Base-by-base conservation (phyloP, 345 rosid genomes). In the Salix exigua region DNA sequence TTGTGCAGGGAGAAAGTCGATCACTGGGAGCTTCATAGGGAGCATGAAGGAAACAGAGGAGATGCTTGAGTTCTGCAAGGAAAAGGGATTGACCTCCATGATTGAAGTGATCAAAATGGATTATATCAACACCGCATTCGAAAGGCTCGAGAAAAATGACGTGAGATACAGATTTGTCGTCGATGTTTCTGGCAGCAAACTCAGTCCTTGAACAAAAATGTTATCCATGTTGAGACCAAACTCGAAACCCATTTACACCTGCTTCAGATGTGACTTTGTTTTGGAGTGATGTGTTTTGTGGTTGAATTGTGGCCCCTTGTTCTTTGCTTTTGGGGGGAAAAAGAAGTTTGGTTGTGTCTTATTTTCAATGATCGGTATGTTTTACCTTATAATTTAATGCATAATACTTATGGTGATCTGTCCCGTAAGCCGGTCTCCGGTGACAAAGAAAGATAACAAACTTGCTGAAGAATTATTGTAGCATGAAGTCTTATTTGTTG, bases 121-220 rank as follows among this genome's bases (percentile, higher is more conserved):
- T 77, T 90, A 91, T 44, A 61, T 91, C 35, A 91, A 96, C 89
- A 87, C 82, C 16, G 99, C 97, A 9, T 46, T 96, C 6, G 97
- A 93, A 78, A 86, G 99, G 86, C 92, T 93, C 5, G 90, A 91
- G 86, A 91, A 92, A 87, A 96, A 96, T 26, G 98, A 96, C 73
- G 99, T 91, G n/a, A 85, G 99, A 71, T 93, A 93, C 62, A 81
- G 98, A 78, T 96, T 96, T 28, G 97, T 91, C 0, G 92, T 96
- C 18, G 99, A 96, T 77, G 92, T 96, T 1, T 90, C 85, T 1
- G 98, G 99, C 75, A 96, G 98, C 90, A 89, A 89, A 75, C 89
- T 96, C 35, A 83, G 86, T 35, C 68, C 73, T 19, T 86, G 71
- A 81, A 53, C 38, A 23, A 23, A 25, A 58, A 23, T 58, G 4